Conservation (phyloP, 169 alveolate species). For the Plasmodium chabaudi region DNA sequence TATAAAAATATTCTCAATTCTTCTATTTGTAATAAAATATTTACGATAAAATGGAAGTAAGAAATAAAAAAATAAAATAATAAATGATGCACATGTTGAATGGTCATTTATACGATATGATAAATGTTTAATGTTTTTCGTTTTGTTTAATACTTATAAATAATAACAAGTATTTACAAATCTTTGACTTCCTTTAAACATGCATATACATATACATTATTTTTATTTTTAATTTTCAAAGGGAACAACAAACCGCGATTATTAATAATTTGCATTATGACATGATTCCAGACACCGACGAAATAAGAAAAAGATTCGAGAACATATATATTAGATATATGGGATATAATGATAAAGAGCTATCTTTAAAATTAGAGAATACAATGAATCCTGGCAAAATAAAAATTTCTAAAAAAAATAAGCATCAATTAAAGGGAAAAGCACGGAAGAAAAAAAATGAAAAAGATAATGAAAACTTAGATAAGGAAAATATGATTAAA, state of each 20-base stretch:
- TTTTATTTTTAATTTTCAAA: slow-evolving; percentile 1
- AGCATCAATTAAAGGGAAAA: slow-evolving; percentile 47
- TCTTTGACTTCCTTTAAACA: neutral
- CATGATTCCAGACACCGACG: slow-evolving; percentile 70
- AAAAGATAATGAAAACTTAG: slow-evolving; percentile 15
- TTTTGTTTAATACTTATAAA: no score
- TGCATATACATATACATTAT: slow-evolving; percentile 2
- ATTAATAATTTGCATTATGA: slow-evolving; percentile 56
- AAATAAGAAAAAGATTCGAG: slow-evolving; percentile 34
- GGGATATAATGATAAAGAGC: slow-evolving; percentile 33
- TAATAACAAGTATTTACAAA: neutral
- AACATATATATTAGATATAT: slow-evolving; percentile 48
- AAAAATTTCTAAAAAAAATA: slow-evolving; percentile 24
- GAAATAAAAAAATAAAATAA: neutral
- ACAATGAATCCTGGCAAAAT: neutral
- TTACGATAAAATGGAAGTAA: slow-evolving; percentile 63
- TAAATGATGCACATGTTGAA: neutral
- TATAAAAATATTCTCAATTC: slow-evolving; percentile 42
- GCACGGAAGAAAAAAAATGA: slow-evolving; percentile 23
- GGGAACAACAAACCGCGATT: slow-evolving; percentile 44
- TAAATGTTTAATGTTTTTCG: no score
- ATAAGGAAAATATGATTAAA: slow-evolving; percentile 28
- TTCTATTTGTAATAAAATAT: slow-evolving; percentile 36
- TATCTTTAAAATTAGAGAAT: slow-evolving; percentile 12
- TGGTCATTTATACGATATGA: no score